Conservation (phyloP, 129 eudicot species). For the Deinandra increscens region DNA sequence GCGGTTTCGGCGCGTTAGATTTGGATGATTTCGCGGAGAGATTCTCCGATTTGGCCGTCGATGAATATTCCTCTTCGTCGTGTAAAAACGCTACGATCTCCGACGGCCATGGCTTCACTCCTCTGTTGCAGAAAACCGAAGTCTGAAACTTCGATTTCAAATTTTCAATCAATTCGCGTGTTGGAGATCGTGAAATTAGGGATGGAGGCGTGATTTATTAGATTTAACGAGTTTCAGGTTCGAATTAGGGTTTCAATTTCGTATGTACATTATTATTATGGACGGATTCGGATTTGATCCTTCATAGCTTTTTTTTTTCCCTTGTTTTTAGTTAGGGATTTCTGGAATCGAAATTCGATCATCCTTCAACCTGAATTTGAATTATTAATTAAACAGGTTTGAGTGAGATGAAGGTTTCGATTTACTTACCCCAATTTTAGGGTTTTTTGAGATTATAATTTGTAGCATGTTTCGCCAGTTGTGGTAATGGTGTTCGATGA, state of each 20-base stretch:
- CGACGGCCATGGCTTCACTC: slow-evolving; percentile 30
- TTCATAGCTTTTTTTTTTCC: not conserved
- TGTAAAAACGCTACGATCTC: slow-evolving; percentile 25
- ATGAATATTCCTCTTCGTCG: slow-evolving; percentile 7
- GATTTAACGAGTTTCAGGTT: not conserved
- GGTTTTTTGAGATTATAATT: not conserved
- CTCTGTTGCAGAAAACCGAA: slow-evolving; percentile 39
- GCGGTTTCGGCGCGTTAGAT: slow-evolving; percentile 32
- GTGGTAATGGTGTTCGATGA: not conserved
- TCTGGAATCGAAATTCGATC: not conserved
- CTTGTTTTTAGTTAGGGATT: not conserved
- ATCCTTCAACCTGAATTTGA: slow-evolving; percentile 18
- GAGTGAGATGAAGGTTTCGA: not conserved
- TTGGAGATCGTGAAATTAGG: not conserved
- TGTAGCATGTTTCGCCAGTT: slow-evolving; percentile 6
- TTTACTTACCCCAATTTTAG: not conserved
- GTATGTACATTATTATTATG: not conserved
- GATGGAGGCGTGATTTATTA: not conserved
- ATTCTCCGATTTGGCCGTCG: slow-evolving; percentile 28
- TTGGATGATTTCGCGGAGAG: slow-evolving; percentile 39
- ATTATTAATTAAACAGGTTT: not conserved
- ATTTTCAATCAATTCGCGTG: too few relatives aligned
- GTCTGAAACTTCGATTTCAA: slow-evolving; percentile 21
- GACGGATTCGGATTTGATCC: slow-evolving; percentile 1
- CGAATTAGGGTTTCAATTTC: slow-evolving; percentile 8